phyloP scores from a whole-genome alignment of 139 green algal genomes.

The Coelastrella sp. region DNA sequence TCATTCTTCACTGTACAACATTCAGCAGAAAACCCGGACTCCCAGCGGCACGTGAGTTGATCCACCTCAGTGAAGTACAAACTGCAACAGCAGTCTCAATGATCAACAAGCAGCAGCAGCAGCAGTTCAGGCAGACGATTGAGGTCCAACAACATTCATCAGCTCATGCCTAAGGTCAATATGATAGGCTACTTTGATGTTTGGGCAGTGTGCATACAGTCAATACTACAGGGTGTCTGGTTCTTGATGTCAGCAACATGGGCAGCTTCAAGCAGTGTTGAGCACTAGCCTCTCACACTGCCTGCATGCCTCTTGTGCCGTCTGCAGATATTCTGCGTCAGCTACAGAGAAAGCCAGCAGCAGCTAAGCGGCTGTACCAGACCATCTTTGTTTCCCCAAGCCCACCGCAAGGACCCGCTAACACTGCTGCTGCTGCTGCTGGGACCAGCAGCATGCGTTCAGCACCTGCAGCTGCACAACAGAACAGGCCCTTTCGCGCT shows the following conservation, averaged over 20 bases:
- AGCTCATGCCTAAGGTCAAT: no score
- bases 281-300: no score
- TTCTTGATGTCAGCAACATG: background rate
- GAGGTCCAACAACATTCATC: no score
- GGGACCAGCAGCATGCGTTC: background rate
- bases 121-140: background rate
- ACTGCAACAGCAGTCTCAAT: background rate
- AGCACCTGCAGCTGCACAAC: background rate
- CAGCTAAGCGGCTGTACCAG: constrained; percentile 52
- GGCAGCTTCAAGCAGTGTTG: no score
- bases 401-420: constrained; percentile 7
- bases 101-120: background rate
- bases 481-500: background rate
- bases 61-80: background rate
- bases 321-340: constrained; percentile 64
- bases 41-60: constrained; percentile 63
- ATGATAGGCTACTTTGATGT: no score
- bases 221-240: background rate
- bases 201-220: background rate
- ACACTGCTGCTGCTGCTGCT: constrained; percentile 1
- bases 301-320: background rate
- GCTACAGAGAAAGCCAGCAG: constrained; percentile 30
- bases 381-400: constrained; percentile 54
- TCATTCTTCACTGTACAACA: constrained; percentile 76
- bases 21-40: constrained; percentile 66